These are phyloP conservation scores for Plasmodium knowlesi DNA, from an alignment of 169 alveolate species.

Conservation along the genomic window DNA sequence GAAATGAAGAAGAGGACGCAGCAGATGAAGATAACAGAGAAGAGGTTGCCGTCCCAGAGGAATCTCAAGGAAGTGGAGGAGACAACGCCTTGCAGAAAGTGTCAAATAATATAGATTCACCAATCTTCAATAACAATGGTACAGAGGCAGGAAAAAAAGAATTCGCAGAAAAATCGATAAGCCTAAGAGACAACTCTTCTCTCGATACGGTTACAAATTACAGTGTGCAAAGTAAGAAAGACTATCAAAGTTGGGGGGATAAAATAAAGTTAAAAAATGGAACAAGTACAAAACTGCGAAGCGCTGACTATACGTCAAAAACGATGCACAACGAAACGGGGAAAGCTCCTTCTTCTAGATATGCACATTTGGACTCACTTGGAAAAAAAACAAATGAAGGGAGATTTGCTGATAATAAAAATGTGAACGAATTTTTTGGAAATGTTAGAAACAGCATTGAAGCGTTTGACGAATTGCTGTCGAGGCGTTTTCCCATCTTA, in stretches of 20 bases:
- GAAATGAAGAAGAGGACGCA: background rate
- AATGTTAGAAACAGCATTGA: background rate
- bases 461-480: constrained; percentile 2
- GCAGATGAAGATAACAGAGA: background rate
- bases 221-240: constrained; percentile 8
- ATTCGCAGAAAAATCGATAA: constrained; percentile 6
- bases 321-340: background rate
- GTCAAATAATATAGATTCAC: background rate
- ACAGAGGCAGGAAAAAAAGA: constrained; percentile 3
- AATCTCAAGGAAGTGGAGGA: background rate
- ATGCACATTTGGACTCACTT: background rate
- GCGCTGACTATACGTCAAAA: background rate
- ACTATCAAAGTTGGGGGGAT: constrained; percentile 11
- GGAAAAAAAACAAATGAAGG: background rate
- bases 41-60: background rate
- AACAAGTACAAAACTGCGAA: background rate
- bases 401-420: background rate
- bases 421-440: background rate
- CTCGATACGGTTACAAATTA: constrained; percentile 18
- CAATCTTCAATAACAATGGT: background rate
- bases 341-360: background rate
- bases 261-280: constrained; percentile 13
- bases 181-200: constrained; percentile 31
- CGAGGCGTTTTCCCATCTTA: background rate
- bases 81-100: background rate